A percentile compares a stretch with the other conserved stretches of the same genome.
These are phyloP conservation scores for Penicillium thymicola DNA, from an alignment of 2,329 filamentous ascomycete species.

Conservation along the genomic window DNA sequence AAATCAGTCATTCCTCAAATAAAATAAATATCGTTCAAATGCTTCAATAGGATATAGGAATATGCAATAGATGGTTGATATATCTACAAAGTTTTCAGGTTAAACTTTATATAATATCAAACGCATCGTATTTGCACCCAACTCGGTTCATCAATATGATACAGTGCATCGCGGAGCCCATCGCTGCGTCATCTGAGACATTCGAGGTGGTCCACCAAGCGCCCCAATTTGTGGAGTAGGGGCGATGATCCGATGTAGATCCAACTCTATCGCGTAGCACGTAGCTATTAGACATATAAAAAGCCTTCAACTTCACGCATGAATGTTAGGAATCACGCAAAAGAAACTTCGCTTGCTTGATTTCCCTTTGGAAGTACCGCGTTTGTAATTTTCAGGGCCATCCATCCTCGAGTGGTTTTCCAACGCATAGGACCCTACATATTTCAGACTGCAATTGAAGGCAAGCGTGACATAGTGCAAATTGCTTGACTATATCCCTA, in stretches of 20 bases:
- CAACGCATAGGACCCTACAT: neutral
- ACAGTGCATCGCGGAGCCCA: neutral
- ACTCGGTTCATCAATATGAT: neutral
- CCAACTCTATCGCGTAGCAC: neutral
- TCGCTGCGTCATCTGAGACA: neutral
- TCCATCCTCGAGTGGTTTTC: neutral
- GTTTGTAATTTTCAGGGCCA: too few relatives aligned
- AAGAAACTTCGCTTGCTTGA: neutral
- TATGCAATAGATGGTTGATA: neutral
- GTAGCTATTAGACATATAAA: neutral
- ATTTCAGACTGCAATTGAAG: neutral
- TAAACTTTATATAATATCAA: too few relatives aligned
- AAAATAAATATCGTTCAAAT: neutral
- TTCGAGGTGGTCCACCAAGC: slow-evolving; percentile 1
- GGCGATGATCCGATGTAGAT: slow-evolving; percentile 6
- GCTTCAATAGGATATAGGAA: neutral
- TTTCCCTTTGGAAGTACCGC: neutral
- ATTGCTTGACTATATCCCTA: neutral
- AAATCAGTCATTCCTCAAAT: neutral
- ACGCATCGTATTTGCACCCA: too few relatives aligned
- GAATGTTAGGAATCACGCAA: neutral
- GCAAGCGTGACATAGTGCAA: neutral
- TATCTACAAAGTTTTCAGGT: neutral
- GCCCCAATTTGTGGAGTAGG: neutral
- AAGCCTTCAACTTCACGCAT: neutral